A percentile compares a stretch with the other conserved stretches of the same genome.
phyloP scores from a whole-genome alignment of 2,329 filamentous ascomycete genomes.

The Zasmidium angulare region DNA sequence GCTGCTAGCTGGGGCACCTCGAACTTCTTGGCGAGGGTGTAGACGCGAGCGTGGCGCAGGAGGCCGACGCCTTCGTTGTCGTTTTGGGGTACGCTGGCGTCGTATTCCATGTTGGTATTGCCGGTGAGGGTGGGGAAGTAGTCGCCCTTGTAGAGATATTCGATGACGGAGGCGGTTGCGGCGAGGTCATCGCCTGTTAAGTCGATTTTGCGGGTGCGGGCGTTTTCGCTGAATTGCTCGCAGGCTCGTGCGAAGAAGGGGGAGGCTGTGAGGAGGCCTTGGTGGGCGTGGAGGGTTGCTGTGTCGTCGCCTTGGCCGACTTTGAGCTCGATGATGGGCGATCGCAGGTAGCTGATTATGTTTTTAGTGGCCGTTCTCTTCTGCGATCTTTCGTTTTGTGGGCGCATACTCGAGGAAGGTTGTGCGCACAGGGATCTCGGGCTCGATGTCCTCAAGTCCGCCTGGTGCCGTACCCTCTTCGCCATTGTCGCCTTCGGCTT shows the following conservation, averaged over 20 bases:
- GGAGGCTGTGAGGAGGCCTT: constrained; percentile 71
- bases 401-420: constrained; percentile 48
- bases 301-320: constrained; percentile 55
- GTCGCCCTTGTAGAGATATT: constrained; percentile 81
- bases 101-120: constrained; percentile 64
- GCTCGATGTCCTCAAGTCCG: constrained; percentile 45
- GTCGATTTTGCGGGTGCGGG: constrained; percentile 64
- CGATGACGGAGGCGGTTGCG: constrained; percentile 74
- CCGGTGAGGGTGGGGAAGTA: constrained; percentile 73
- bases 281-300: constrained; percentile 73
- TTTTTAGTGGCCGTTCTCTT: background rate
- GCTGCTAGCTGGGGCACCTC: constrained; percentile 64
- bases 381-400: background rate
- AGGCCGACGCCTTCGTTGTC: constrained; percentile 81
- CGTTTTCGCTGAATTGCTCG: constrained; percentile 57
- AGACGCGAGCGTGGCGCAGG: constrained; percentile 83
- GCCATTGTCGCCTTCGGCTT: constrained; percentile 30
- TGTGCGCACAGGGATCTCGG: constrained; percentile 39
- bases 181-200: constrained; percentile 68
- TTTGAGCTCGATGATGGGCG: constrained; percentile 48
- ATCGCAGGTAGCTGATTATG: constrained; percentile 45
- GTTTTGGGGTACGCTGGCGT: constrained; percentile 62
- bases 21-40: constrained; percentile 82
- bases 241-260: constrained; percentile 70
- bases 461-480: constrained; percentile 36